Percentiles rank a stretch among this genome's conserved stretches.
Conservation (phyloP, 495 filamentous ascomycete species). For the Hypoxylon cercidicola region DNA sequence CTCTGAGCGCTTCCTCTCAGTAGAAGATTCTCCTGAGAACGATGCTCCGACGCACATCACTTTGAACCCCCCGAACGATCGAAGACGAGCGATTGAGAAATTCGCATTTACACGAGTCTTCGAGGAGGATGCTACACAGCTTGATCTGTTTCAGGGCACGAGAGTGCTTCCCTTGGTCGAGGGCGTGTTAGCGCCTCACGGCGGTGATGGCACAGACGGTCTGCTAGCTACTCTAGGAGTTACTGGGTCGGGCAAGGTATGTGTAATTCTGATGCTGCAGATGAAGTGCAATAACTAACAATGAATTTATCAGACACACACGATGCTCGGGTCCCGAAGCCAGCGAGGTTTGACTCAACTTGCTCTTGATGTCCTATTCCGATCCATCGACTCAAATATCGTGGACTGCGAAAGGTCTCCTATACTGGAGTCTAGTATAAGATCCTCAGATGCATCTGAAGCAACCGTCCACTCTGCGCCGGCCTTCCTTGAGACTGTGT, state of each 20-base stretch:
- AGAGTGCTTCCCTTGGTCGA: slow-evolving; percentile 79
- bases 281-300: slow-evolving; percentile 7
- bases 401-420: slow-evolving; percentile 69
- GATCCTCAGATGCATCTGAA: slow-evolving; percentile 82
- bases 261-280: slow-evolving; percentile 25
- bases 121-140: slow-evolving; percentile 82
- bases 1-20: slow-evolving; percentile 78
- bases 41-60: slow-evolving; percentile 81
- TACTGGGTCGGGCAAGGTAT: slow-evolving; percentile 94
- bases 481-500: slow-evolving; percentile 82
- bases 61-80: slow-evolving; percentile 82
- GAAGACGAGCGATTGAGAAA: slow-evolving; percentile 88
- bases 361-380: slow-evolving; percentile 88
- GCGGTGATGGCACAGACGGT: slow-evolving; percentile 85
- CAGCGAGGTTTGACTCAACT: slow-evolving; percentile 93
- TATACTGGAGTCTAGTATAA: slow-evolving; percentile 74
- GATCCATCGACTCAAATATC: slow-evolving; percentile 73
- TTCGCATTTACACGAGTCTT: slow-evolving; percentile 96
- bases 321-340: slow-evolving; percentile 88
- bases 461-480: slow-evolving; percentile 80
- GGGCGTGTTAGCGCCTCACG: slow-evolving; percentile 74
- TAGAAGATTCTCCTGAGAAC: slow-evolving; percentile 69
- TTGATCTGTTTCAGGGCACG: slow-evolving; percentile 87
- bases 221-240: slow-evolving; percentile 92
- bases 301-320: slow-evolving; percentile 76